Base-by-base conservation (phyloP, 176 grass and related monocot genomes). In the Triticum dicoccoides region DNA sequence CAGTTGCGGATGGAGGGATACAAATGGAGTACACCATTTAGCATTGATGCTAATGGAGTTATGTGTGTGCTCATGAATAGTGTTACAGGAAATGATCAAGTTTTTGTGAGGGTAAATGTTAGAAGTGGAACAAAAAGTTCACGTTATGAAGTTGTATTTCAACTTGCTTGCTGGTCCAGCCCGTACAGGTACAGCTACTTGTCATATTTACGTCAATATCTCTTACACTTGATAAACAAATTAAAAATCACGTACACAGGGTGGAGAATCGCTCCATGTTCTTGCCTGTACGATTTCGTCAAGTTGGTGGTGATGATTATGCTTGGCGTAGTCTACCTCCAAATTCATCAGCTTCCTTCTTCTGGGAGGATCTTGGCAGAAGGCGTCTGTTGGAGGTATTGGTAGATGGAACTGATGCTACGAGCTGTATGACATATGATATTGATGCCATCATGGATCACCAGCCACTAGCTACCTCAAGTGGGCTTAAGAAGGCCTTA, bases 221-320 rank as follows among this genome's bases (percentile, higher is more conserved):
- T 32, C 11, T 63, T 79, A 20, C 76, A 44, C 23, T 54, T 85
- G 12, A 52, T 80, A 52, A 80, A 37, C 4, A 76, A 38, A 69
- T 58, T 87, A 44, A 81, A 65, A 80, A 67, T 74, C 69, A 20
- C 83, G 77, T 80, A 78, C 68, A 58, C 90, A 98, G 96, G 89
- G 91, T 98, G 74, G 96, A 98, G 88, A 98, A 98, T 84, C 96
- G 93, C 58, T 98, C 93, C 14, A 98, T 96, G 92, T 98, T 94
- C 80, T 89, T 98, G 87, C 93, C 90, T 88, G n/a, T 98, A 76
- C 75, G 65, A 65, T 90, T 96, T 78, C 96, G 96, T 42, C 96
- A 98, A 92, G 87, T 89, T 17, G 90, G 90, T 76, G 92, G 92
- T 78, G 82, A 85, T 83, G 92, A 94, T 88, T 84, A 91, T 82